phyloP scores from a whole-genome alignment of 495 filamentous ascomycete genomes.

The Rusavskia elegans region DNA sequence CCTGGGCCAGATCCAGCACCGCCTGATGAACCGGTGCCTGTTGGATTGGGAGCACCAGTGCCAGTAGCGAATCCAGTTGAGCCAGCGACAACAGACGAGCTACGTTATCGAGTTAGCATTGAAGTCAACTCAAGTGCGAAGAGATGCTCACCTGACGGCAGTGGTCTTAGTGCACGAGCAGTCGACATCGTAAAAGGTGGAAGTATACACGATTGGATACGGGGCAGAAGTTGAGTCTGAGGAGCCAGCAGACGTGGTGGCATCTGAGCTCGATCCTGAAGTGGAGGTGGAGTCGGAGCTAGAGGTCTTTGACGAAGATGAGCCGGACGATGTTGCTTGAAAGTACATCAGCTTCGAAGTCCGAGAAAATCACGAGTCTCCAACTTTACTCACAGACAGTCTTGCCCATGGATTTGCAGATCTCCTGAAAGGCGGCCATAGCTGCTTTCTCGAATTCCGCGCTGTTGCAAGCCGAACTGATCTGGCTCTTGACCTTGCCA shows the following conservation, averaged over 20 bases:
- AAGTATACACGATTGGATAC: slow-evolving; percentile 11
- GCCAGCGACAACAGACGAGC: slow-evolving; percentile 4
- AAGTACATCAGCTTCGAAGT: background rate
- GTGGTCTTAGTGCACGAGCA: slow-evolving; percentile 14
- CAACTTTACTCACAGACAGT: slow-evolving; percentile 16
- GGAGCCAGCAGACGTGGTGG: slow-evolving; percentile 1
- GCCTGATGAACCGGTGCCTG: background rate
- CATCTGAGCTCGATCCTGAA: slow-evolving; percentile 1
- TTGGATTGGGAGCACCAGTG: slow-evolving; percentile 4
- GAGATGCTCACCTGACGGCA: slow-evolving; percentile 2
- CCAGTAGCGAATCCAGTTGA: slow-evolving; percentile 5
- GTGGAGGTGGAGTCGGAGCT: slow-evolving; percentile 5
- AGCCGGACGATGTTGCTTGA: slow-evolving; percentile 4
- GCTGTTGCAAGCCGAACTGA: slow-evolving; percentile 13
- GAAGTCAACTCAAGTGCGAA: no score
- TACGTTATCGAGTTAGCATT: background rate
- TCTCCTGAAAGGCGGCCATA: slow-evolving; percentile 13
- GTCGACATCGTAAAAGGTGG: slow-evolving; percentile 11
- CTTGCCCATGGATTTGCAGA: slow-evolving; percentile 15
- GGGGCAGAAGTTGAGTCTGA: slow-evolving; percentile 6
- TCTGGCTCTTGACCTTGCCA: slow-evolving; percentile 9
- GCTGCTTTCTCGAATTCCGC: slow-evolving; percentile 10
- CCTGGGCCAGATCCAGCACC: slow-evolving; percentile 5
- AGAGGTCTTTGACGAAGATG: slow-evolving; percentile 1
- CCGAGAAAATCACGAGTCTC: no score